Base-by-base conservation (phyloP, 2,329 filamentous ascomycete species). In the Chaetomiaceae sp. region DNA sequence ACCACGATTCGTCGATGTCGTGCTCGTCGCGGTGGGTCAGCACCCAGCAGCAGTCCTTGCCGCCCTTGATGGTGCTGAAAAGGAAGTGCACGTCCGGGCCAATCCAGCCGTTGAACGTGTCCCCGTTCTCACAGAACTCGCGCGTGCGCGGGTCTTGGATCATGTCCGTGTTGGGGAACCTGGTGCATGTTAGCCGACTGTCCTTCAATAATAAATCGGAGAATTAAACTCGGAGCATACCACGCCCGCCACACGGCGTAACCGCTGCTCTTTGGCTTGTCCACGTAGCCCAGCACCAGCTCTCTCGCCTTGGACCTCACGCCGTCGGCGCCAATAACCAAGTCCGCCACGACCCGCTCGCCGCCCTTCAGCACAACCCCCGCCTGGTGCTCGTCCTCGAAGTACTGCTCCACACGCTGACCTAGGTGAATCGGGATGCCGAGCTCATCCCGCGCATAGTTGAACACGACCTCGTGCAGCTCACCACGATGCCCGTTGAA, bases 401-500 rank as follows among this genome's bases (percentile, higher is more conserved):
- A 75, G 53, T 81, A 81, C 43, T 74, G 67, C 41, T 66, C 61
- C 1, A 80, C 74, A 10, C 62, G 64, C 15, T 73, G 66, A 4
- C 71, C 73, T 3, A 81, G 65, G 44, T 77, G 68, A 26, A 81
- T 78, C 0, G 75, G 70, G 38, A 81, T 78, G 0, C 68, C 67
- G 8, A 80, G 62, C 41, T 75, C 72, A 40, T 79, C 68, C 30
- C 67, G 68, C 0, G 76, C 77, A 52, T 81, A 75, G 29, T 77
- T 71, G 48, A 79, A 80, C 3, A 82, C 69, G 10, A 81, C 71
- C 42, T 74, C 66, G 51, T 82, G 78, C 45, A 82, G 65, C 61
- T 81, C 78, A 14, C 78, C 78, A 17, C 78, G 62, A 53, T 82
- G 78, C 0, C 78, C 78, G 41, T 81, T 81, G 56, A 81, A 75